phyloP scores from a whole-genome alignment of 2,329 filamentous ascomycete genomes.

The Alternaria brassicicola region DNA sequence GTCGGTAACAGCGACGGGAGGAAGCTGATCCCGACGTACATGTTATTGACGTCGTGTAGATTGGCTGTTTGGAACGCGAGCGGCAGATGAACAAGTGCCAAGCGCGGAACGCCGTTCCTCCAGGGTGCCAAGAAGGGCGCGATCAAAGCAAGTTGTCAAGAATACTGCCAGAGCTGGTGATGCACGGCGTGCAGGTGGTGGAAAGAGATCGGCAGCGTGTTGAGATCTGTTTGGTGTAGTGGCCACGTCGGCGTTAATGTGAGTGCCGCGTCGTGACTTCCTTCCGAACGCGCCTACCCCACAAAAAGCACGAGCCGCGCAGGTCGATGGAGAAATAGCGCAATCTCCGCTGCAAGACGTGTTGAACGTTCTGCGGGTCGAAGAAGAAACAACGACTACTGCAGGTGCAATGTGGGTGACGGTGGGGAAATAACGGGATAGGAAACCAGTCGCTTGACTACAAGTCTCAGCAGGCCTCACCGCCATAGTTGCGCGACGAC shows the following conservation, averaged over 20 bases:
- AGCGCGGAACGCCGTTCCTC: constrained; percentile 32
- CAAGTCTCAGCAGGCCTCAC: constrained; percentile 31
- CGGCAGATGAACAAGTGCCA: constrained; percentile 20
- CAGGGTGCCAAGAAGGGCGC: constrained; percentile 22
- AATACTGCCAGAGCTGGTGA: constrained; percentile 21
- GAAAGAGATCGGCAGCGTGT: not conserved
- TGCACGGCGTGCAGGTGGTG: not conserved
- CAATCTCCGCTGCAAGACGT: constrained; percentile 15
- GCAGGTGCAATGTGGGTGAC: constrained; percentile 32
- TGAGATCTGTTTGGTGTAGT: not conserved
- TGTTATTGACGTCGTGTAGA: constrained; percentile 7
- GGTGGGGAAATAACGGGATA: constrained; percentile 23
- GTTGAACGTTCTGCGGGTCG: constrained; percentile 17
- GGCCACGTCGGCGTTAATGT: not conserved
- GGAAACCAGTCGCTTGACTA: constrained; percentile 22
- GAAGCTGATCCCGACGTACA: not conserved
- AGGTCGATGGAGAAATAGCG: constrained; percentile 1
- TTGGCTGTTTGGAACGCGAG: constrained; percentile 3
- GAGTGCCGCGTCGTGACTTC: constrained; percentile 8
- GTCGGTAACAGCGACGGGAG: not conserved
- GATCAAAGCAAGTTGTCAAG: constrained; percentile 11
- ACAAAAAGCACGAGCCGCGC: constrained; percentile 11
- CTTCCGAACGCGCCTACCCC: constrained; percentile 11
- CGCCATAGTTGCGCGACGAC: constrained; percentile 15
- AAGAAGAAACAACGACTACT: constrained; percentile 31